These are phyloP conservation scores for Jamesozyma piceae DNA, from an alignment of 805 yeast species.

Conservation along the genomic window DNA sequence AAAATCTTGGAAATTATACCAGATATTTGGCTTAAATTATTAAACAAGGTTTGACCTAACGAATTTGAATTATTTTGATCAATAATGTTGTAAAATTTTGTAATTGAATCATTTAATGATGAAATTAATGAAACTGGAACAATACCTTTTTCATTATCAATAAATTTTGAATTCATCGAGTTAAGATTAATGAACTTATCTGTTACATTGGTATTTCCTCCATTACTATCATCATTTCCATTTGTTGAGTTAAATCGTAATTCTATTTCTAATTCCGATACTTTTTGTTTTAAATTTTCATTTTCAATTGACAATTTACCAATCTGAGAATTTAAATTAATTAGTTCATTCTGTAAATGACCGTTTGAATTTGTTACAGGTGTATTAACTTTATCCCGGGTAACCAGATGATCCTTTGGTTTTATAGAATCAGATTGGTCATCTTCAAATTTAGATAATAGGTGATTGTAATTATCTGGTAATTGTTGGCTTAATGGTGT, in stretches of 20 bases:
- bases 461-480: too few species aligned
- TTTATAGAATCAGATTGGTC: neutral
- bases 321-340: slow-evolving; percentile 18
- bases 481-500: neutral
- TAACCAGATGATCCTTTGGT: neutral
- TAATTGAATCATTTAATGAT: slow-evolving; percentile 1
- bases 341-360: slow-evolving; percentile 19
- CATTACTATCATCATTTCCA: neutral
- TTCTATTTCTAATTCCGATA: slow-evolving; percentile 42
- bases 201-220: neutral
- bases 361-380: neutral
- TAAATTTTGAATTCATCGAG: slow-evolving; percentile 6
- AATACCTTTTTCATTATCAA: slow-evolving; percentile 12
- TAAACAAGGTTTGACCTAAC: slow-evolving; percentile 14
- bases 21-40: slow-evolving; percentile 13
- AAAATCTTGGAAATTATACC: slow-evolving; percentile 11
- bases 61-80: neutral
- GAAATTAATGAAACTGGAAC: slow-evolving; percentile 11
- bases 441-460: neutral
- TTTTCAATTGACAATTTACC: slow-evolving; percentile 25
- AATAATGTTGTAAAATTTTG: neutral
- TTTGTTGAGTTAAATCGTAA: slow-evolving; percentile 8
- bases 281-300: slow-evolving; percentile 30
- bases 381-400: neutral
- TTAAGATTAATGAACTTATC: neutral